Evolutionary conservation across 306 rosid species (phyloP), one percentile per base, ranked within the genome.

Genomic region (Fragaria iinumae): DNA sequence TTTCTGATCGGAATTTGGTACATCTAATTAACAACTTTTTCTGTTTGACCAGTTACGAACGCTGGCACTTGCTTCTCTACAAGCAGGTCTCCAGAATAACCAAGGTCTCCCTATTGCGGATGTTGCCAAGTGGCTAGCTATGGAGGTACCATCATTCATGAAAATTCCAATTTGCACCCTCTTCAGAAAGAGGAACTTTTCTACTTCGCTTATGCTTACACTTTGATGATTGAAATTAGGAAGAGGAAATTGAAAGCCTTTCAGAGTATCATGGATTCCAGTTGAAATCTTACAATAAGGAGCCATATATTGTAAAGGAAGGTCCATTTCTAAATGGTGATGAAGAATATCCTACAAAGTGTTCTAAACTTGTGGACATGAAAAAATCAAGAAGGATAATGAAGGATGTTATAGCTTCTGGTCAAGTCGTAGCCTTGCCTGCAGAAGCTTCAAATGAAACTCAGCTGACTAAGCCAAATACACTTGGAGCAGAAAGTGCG

Each of bases 11-110:
- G 17, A 62, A 36, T 39, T 32, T 41, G 62, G 41, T 52, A 43
- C 75, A 4, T 47, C 18, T 72, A 45, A 44, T 56, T 45, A 60
- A 74, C n/a, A 29, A 13, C n/a, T 14, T 52, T 10, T 84, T 66
- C 52, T 81, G 67, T 76, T 85, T 86, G 82, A 80, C 79, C 88
- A 92, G 99, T 83, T 95, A 77, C 91, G 97, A 41, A 88, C 97
- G 47, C 97, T 89, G 86, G 99, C 99, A 60, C 97, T 95, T 77
- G 99, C 97, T 80, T 92, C 96, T 82, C 80, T 95, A 74, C 99
- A 92, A 77, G 83, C 91, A 76, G 97, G 97, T 81, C 87, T 95
- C 36, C 97, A 86, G 87, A 89, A 90, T 86, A 92, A 84, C 82
- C 97, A 92, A 84, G 99, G 99, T 39, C 86, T 95, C 38, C 99